A percentile compares a stretch with the other conserved stretches of the same genome.
Conservation (phyloP, 768 basidiomycete genomes). For the Russula abietina region DNA sequence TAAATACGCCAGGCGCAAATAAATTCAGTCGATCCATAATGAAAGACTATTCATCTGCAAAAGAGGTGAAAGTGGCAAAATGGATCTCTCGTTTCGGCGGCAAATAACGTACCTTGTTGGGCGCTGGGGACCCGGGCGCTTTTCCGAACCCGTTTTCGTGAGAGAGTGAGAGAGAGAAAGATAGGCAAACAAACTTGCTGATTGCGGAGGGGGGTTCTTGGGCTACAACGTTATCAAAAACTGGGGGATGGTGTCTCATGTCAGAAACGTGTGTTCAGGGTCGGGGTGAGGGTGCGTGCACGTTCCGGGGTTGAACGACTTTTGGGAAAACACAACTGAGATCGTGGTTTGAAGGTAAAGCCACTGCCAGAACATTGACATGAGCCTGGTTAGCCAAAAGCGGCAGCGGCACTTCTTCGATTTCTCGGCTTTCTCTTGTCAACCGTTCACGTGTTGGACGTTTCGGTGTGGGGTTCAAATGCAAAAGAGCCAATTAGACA, state of each 20-base stretch:
- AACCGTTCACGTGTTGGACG: background rate
- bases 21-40: background rate
- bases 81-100: too few relatives aligned
- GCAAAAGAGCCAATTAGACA: too few relatives aligned
- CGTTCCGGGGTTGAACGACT: background rate
- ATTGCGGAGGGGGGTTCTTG: too few relatives aligned
- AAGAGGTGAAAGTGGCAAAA: background rate
- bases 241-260: background rate
- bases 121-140: background rate
- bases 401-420: too few relatives aligned
- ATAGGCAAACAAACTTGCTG: too few relatives aligned
- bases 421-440: background rate
- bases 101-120: background rate
- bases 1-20: background rate
- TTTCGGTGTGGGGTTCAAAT: background rate
- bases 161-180: background rate
- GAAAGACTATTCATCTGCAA: background rate
- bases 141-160: background rate
- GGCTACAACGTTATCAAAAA: background rate
- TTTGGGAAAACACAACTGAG: background rate
- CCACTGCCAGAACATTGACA: background rate
- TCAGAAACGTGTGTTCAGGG: background rate
- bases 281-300: background rate
- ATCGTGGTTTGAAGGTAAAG: background rate
- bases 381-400: background rate